Percentiles rank a stretch among this genome's conserved stretches.
phyloP scores from a whole-genome alignment of 345 rosid genomes.

The Eucalyptus victrix region DNA sequence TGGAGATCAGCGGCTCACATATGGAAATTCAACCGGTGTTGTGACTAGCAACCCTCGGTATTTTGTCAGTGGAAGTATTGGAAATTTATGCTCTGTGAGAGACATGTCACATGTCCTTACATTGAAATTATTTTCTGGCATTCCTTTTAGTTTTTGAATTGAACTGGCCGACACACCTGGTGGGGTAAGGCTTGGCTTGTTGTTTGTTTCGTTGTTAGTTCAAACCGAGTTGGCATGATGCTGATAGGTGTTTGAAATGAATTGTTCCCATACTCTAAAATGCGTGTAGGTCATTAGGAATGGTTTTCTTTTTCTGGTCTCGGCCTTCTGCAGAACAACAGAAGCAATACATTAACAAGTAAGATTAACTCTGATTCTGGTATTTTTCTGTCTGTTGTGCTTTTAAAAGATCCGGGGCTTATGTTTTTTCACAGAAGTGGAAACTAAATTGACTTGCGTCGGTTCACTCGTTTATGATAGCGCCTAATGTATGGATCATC shows the following conservation, averaged over 20 bases:
- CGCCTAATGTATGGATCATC: not conserved
- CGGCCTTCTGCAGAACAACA: slow-evolving; percentile 61
- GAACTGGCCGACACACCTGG: not conserved
- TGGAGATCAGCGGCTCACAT: not conserved
- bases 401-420: not conserved
- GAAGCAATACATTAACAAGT: slow-evolving; percentile 58
- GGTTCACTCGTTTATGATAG: not conserved
- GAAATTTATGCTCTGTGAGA: not conserved
- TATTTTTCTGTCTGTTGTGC: not conserved
- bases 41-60: not conserved
- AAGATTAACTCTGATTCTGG: not conserved
- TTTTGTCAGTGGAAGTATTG: not conserved
- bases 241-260: not conserved
- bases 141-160: not conserved
- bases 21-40: not conserved
- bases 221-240: not conserved
- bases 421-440: not conserved
- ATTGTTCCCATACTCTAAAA: not conserved
- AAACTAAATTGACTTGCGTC: not conserved
- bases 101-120: not conserved
- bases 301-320: slow-evolving; percentile 82
- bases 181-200: not conserved
- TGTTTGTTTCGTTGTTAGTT: not conserved
- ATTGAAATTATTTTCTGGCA: not conserved
- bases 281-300: slow-evolving; percentile 6